Evolutionary conservation across 495 filamentous ascomycete genomes (phyloP).

Genomic region (Aspergillus homomorphus): DNA sequence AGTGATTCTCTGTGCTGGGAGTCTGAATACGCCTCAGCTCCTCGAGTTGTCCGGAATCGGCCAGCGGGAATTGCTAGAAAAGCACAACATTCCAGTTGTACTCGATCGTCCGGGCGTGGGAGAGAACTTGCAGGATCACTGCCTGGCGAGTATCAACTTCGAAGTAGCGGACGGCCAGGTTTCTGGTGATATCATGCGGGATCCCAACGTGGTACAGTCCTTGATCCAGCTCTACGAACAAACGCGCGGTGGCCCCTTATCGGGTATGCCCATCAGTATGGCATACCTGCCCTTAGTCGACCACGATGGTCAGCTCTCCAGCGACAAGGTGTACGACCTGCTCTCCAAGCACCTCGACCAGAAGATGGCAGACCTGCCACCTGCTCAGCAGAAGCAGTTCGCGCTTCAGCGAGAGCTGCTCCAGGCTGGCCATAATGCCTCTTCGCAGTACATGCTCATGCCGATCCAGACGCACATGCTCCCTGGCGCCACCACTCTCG

Average conservation of each 20-base stretch:
- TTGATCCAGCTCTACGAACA: conserved; percentile 36
- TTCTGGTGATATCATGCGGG: conserved; percentile 42
- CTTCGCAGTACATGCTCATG: conserved; percentile 39
- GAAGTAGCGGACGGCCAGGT: conserved; percentile 38
- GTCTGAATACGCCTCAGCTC: conserved; percentile 51
- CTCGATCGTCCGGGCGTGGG: conserved; percentile 41
- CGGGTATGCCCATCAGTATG: conserved; percentile 36
- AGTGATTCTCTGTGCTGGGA: conserved; percentile 53
- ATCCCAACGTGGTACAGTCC: conserved; percentile 34
- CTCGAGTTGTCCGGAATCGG: conserved; percentile 53
- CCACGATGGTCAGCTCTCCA: conserved; percentile 28
- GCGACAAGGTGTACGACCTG: conserved; percentile 24
- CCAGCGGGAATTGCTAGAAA: conserved; percentile 9
- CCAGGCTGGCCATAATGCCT: conserved; percentile 18
- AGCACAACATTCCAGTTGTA: conserved; percentile 30
- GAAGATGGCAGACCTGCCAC: conserved; percentile 5
- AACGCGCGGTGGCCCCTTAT: conserved; percentile 32
- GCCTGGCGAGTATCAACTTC: conserved; percentile 29
- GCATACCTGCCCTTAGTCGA: conserved; percentile 43
- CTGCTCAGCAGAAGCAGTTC: conserved; percentile 20
- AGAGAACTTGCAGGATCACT: conserved; percentile 46
- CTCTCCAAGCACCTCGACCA: conserved; percentile 24
- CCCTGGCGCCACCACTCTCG: conserved; percentile 28
- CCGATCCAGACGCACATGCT: conserved; percentile 34
- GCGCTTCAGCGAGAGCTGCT: conserved; percentile 33